Evolutionary conservation across 2,329 filamentous ascomycete species (phyloP).

Genomic region (Neofusicoccum sp.): DNA sequence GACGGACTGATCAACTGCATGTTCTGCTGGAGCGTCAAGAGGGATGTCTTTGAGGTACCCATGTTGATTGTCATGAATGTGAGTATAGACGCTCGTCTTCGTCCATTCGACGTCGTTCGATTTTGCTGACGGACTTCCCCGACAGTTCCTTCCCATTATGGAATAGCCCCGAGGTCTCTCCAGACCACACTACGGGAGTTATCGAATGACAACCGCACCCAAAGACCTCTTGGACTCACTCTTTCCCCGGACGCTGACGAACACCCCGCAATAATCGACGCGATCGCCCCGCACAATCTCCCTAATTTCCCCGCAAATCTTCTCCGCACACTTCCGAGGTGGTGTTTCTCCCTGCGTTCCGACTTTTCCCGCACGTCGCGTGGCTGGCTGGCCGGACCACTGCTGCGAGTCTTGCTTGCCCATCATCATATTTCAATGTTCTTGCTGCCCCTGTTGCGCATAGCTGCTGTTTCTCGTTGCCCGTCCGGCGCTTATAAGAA

Average conservation of each 20-base stretch:
- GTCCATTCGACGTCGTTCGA: background rate
- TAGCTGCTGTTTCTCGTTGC: background rate
- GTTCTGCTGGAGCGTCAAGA: constrained; percentile 95
- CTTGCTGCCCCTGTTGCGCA: background rate
- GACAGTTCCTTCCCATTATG: constrained; percentile 15
- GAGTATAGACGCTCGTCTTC: constrained; percentile 48
- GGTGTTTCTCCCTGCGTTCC: background rate
- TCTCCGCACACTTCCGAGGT: background rate
- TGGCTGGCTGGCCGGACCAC: constrained; percentile 7
- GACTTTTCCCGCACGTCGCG: background rate
- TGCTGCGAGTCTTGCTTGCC: background rate
- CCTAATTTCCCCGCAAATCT: constrained; percentile 13
- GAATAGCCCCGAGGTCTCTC: background rate
- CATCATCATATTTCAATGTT: background rate
- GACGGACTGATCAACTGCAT: constrained; percentile 93
- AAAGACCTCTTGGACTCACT: background rate
- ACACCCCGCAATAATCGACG: background rate
- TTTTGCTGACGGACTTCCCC: constrained; percentile 1
- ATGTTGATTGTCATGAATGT: constrained; percentile 99
- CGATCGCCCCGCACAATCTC: constrained; percentile 1
- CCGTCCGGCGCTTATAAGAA: background rate
- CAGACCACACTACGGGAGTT: constrained; percentile 7
- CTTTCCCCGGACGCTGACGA: constrained; percentile 5
- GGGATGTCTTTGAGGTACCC: constrained; percentile 96
- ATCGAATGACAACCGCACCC: background rate